These are phyloP conservation scores for Fraxinus dipetala DNA, from an alignment of 305 asterid species.

Conservation along the genomic window DNA sequence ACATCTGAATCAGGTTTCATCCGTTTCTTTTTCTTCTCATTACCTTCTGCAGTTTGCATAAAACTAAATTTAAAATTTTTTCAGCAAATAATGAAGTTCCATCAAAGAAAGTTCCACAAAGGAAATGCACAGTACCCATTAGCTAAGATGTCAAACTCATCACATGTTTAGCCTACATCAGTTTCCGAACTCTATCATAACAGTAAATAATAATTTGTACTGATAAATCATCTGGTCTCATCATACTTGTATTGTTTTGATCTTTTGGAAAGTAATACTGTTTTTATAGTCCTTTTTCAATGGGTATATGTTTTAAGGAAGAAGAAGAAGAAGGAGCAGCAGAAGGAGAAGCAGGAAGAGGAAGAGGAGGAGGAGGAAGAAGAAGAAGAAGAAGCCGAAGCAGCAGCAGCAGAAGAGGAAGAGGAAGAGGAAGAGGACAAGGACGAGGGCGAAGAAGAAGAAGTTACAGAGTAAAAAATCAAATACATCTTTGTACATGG, in stretches of 20 bases:
- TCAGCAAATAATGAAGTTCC: slow-evolving; percentile 2
- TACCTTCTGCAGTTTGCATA: slow-evolving; percentile 56
- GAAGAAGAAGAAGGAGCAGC: not conserved
- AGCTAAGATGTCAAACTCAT: slow-evolving; percentile 14
- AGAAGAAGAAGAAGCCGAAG: not conserved
- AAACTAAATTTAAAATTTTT: slow-evolving; percentile 26
- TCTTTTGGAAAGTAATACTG: not conserved
- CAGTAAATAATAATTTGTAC: not conserved
- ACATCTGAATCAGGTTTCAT: slow-evolving; percentile 72
- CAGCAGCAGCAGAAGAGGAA: not conserved
- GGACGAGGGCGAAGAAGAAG: not conserved
- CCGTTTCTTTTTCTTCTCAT: slow-evolving; percentile 82
- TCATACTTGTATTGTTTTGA: slow-evolving; percentile 7
- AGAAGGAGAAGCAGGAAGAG: too few relatives aligned
- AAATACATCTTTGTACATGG: not conserved
- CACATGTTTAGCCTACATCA: not conserved
- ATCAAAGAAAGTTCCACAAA: not conserved
- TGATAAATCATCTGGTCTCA: slow-evolving; percentile 4
- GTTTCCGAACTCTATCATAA: not conserved
- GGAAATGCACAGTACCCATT: not conserved
- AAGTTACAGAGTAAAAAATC: not conserved
- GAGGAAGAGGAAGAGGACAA: not conserved
- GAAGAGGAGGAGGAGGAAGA: not conserved
- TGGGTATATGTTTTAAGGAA: not conserved
- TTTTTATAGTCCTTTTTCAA: not conserved